Evolutionary conservation across 2,329 filamentous ascomycete genomes (phyloP).

Genomic region (Monilinia fructigena): DNA sequence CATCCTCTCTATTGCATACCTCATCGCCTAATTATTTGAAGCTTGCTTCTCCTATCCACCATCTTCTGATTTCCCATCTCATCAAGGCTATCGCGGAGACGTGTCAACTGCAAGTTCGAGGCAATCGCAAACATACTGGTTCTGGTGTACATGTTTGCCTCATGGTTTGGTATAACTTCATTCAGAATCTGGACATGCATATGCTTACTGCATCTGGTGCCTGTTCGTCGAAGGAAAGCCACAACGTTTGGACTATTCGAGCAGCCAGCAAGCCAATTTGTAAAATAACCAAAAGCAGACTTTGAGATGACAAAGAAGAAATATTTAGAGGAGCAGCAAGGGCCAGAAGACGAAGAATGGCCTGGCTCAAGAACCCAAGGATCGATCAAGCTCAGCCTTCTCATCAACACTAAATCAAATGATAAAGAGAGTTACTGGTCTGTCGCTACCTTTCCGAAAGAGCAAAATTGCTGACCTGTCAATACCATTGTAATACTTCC

Average conservation of each 20-base stretch:
- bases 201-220: too few species aligned
- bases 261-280: background rate
- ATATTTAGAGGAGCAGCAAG: background rate
- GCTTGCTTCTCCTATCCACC: background rate
- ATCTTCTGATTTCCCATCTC: background rate
- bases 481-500: slow-evolving; percentile 31
- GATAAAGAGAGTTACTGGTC: slow-evolving; percentile 32
- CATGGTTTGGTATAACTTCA: background rate
- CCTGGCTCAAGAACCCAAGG: background rate
- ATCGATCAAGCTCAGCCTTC: background rate
- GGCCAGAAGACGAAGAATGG: background rate
- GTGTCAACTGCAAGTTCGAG: background rate
- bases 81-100: background rate
- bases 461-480: slow-evolving; percentile 32
- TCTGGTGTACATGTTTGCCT: background rate
- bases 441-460: slow-evolving; percentile 27
- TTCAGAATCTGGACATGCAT: background rate
- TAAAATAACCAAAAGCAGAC: too few species aligned
- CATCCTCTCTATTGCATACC: background rate
- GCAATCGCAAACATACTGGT: background rate
- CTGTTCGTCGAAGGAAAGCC: too few species aligned
- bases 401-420: slow-evolving; percentile 22
- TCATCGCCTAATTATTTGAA: background rate
- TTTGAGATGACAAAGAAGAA: background rate
- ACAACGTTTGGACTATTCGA: too few species aligned